Evolutionary conservation across 495 filamentous ascomycete genomes (phyloP), one percentile per base, ranked within the genome.

Genomic region (Lentithecium fluviatile): DNA sequence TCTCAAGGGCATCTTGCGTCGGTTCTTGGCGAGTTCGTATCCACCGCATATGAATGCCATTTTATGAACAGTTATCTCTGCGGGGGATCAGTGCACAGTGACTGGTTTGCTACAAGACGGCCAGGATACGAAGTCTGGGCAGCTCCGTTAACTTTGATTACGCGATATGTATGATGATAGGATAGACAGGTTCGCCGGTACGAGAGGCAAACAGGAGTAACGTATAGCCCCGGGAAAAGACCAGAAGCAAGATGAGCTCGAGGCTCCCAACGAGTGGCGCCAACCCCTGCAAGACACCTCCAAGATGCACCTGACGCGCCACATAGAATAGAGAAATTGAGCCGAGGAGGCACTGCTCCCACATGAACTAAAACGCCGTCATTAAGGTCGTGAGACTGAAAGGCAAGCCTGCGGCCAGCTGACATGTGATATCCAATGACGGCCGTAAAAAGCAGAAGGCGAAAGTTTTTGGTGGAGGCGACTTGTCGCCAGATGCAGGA

Each of bases 311-410:
- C 61, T 4, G 52, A 56, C 50, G 45, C 36, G 17, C 38, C 26
- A n/a, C 29, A 45, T 52, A 34, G 7, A 36, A 54, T 42, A 43
- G n/a, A 60, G 13, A 37, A 19, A 19, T 13, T 56, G 52, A 20
- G 45, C 45, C 45, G 23, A 15, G 24, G 45, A 32, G 45, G 29
- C 50, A 55, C 32, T 21, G n/a, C 38, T 53, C 25, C 46, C 36
- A 20, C 21, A 37, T 52, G 52, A n/a, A 42, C 4, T 29, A 43
- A 25, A 64, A 64, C 61, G 61, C 61, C 61, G 50, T 64, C 61
- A 54, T 64, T 48, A 64, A 54, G 26, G 48, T 59, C 61, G 55
- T 64, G 19, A 61, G 32, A 24, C 43, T 12, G 56, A 59, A 38
- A 64, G 32, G 25, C 15, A 43, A 60, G 42, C 54, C 10, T 58